These are phyloP conservation scores for Eustoma russellianum DNA, from an alignment of 257 asterid species.

Conservation along the genomic window DNA sequence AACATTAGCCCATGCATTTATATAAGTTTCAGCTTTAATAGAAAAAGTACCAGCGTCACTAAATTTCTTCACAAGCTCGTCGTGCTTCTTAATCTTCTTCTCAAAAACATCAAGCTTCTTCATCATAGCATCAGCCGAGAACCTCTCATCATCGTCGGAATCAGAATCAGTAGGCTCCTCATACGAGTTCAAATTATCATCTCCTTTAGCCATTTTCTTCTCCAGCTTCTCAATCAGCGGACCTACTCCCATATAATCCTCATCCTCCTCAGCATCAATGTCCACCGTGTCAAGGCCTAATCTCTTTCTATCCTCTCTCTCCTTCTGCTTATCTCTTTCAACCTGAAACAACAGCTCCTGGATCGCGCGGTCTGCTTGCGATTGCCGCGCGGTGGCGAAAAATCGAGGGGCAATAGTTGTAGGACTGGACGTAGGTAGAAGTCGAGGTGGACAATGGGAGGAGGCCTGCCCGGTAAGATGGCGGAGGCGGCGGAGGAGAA, in stretches of 20 bases:
- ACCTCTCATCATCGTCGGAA: slow-evolving; percentile 50
- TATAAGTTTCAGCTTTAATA: no score
- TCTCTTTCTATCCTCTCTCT: slow-evolving; percentile 42
- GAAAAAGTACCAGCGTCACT: slow-evolving; percentile 40
- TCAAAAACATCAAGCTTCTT: slow-evolving; percentile 35
- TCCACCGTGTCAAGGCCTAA: slow-evolving; percentile 50
- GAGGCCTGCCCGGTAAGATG: slow-evolving; percentile 4
- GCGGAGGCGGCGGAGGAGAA: slow-evolving; percentile 13
- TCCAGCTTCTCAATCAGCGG: slow-evolving; percentile 40
- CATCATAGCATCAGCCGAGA: slow-evolving; percentile 27
- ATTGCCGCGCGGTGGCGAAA: slow-evolving; percentile 8
- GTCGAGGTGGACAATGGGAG: slow-evolving; percentile 4
- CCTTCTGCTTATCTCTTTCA: slow-evolving; percentile 35
- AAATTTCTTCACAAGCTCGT: slow-evolving; percentile 55
- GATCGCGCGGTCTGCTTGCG: slow-evolving; percentile 21
- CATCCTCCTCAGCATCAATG: slow-evolving; percentile 46
- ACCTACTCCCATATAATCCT: slow-evolving; percentile 41
- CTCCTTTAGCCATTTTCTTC: slow-evolving; percentile 32
- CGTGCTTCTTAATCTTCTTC: slow-evolving; percentile 47
- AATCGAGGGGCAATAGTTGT: slow-evolving; percentile 4
- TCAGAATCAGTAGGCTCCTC: slow-evolving; percentile 77
- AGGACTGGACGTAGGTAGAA: neutral
- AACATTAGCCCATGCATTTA: no score
- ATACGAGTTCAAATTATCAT: slow-evolving; percentile 15
- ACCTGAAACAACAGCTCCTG: slow-evolving; percentile 22